phyloP scores from a whole-genome alignment of 2,329 filamentous ascomycete genomes.

The Trichoderma oligosporum region DNA sequence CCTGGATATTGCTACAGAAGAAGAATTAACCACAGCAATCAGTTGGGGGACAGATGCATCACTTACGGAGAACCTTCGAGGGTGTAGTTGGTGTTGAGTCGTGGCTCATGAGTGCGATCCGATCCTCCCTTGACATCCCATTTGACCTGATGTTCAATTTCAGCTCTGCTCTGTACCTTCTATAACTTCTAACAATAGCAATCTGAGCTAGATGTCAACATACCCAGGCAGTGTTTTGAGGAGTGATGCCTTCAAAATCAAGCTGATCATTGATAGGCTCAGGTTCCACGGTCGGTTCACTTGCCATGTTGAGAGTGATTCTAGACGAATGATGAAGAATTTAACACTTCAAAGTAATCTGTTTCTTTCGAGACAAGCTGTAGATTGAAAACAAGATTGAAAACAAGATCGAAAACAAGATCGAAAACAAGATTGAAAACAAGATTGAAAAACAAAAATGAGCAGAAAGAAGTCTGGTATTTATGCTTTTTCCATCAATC shows the following conservation, averaged over 20 bases:
- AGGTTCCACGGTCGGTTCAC: neutral
- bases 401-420: neutral
- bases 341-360: neutral
- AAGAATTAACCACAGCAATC: neutral
- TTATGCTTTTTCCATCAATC: neutral
- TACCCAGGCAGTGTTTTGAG: neutral
- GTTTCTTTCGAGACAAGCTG: neutral
- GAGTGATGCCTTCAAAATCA: neutral
- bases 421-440: too few relatives aligned
- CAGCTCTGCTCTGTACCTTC: neutral
- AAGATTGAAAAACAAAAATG: neutral
- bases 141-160: conserved; percentile 8
- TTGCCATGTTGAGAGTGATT: neutral
- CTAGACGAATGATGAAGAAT: neutral
- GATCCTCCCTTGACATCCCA: conserved; percentile 19
- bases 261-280: neutral
- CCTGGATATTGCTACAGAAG: conserved; percentile 13
- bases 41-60: neutral
- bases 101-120: conserved; percentile 6
- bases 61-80: conserved; percentile 14
- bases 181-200: neutral
- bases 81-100: conserved; percentile 13
- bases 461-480: neutral
- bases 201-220: neutral
- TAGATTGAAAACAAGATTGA: too few relatives aligned